These are phyloP conservation scores for Globisporangium polare DNA, from an alignment of 352 stramenopile genomes.

Conservation along the genomic window DNA sequence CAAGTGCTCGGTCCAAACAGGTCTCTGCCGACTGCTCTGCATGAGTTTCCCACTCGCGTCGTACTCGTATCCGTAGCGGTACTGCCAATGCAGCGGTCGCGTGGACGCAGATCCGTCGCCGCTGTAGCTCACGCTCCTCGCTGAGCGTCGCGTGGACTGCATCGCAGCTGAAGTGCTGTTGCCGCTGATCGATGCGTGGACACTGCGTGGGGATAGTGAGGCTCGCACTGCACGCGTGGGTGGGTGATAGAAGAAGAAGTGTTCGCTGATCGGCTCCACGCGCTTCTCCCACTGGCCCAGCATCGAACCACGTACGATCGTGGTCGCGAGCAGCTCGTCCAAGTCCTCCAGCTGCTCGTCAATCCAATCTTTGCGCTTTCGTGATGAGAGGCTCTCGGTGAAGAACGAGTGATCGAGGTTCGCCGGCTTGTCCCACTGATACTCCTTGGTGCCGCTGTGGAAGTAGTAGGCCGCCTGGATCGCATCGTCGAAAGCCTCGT, in stretches of 20 bases:
- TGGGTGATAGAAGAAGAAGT: slow-evolving; percentile 67
- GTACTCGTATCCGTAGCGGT: slow-evolving; percentile 72
- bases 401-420: slow-evolving; percentile 27
- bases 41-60: slow-evolving; percentile 35
- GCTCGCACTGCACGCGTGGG: slow-evolving; percentile 35
- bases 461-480: slow-evolving; percentile 75
- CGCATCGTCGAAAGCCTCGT: slow-evolving; percentile 70
- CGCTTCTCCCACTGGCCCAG: slow-evolving; percentile 65
- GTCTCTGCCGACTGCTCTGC: slow-evolving; percentile 21
- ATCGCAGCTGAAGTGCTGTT: slow-evolving; percentile 13
- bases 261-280: slow-evolving; percentile 56
- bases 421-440: slow-evolving; percentile 64
- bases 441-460: slow-evolving; percentile 68
- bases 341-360: slow-evolving; percentile 36
- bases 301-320: slow-evolving; percentile 21
- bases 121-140: slow-evolving; percentile 19
- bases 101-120: slow-evolving; percentile 1
- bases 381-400: slow-evolving; percentile 39
- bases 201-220: slow-evolving; percentile 56
- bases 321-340: slow-evolving; percentile 27
- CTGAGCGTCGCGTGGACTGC: slow-evolving; percentile 19
- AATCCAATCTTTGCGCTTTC: slow-evolving; percentile 40
- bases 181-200: slow-evolving; percentile 31
- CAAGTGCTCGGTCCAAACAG: slow-evolving; percentile 61
- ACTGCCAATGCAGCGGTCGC: slow-evolving; percentile 67